These are phyloP conservation scores for Mycena maculata DNA, from an alignment of 768 basidiomycete genomes.

Conservation along the genomic window DNA sequence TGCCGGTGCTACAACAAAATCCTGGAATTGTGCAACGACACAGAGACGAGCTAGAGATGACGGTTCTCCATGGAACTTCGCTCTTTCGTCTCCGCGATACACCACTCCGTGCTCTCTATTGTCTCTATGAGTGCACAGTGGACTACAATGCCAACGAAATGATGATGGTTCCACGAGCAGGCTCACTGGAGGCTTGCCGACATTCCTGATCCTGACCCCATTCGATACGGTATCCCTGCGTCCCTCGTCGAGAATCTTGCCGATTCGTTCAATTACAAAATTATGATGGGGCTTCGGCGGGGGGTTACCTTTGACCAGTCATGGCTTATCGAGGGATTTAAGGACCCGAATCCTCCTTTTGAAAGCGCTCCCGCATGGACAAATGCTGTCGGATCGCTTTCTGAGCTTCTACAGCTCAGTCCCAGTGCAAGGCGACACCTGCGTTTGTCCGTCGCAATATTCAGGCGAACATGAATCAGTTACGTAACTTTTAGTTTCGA, in stretches of 20 bases:
- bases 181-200: constrained; percentile 33
- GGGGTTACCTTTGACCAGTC: constrained; percentile 1
- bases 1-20: background rate
- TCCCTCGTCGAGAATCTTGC: constrained; percentile 25
- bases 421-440: background rate
- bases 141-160: constrained; percentile 15
- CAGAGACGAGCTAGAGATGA: constrained; percentile 4
- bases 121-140: background rate
- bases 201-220: constrained; percentile 37
- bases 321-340: constrained; percentile 5
- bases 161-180: constrained; percentile 31
- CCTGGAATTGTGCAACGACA: background rate
- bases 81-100: constrained; percentile 5
- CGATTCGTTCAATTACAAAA: constrained; percentile 33
- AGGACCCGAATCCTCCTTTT: background rate
- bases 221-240: constrained; percentile 31
- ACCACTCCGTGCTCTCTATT: background rate
- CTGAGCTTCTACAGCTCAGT: background rate
- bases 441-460: background rate
- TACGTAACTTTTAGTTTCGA: background rate
- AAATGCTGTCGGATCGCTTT: background rate
- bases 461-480: constrained; percentile 8
- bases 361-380: constrained; percentile 2
- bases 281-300: constrained; percentile 35
- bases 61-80: background rate